Evolutionary conservation across 1,284 basidiomycete species (phyloP), one percentile per base, ranked within the genome.

Genomic region (Athelia sp.): DNA sequence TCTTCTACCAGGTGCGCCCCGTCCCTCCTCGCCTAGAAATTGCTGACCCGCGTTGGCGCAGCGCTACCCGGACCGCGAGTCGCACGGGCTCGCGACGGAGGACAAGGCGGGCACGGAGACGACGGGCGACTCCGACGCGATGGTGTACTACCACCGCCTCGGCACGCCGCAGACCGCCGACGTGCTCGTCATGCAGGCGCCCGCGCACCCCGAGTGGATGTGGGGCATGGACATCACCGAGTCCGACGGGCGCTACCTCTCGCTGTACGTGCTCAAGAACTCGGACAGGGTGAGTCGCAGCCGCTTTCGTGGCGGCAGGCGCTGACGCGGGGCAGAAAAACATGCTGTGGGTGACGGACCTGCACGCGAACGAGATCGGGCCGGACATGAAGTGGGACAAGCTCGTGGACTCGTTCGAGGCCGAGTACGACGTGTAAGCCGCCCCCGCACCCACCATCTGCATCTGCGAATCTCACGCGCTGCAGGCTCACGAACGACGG

Each of bases 161-260:
- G 84, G 84, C 34, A 88, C 87, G 4, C 57, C 72, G 15, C 89
- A 90, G 64, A 84, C 78, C 31, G 78, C 85, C 46, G 88, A 92
- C 56, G 63, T 85, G 46, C 67, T 90, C 40, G 74, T 91, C 15
- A 67, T 81, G 62, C 76, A 81, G 60, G 81, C 89, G 57, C 70
- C 74, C 34, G 66, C 76, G 29, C 72, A 91, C 55, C 86, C 81
- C 2, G 75, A 81, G 50, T 85, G 79, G 75, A 79, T 87, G 78
- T 91, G 78, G 72, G 67, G 67, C 18, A 61, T 75, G 2, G 70
- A 72, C 23, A 61, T 84, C 32, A 76, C 83, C 42, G 76, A 83
- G 52, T 57, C 73, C 13, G 86, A 89, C 57, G 82, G 80, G 18
- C 76, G 76, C 57, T 91, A 87, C 61, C 65, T 88, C 23, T 64